Evolutionary conservation across 139 green algal genomes (phyloP).

Genomic region (Picochlorum costavermella): DNA sequence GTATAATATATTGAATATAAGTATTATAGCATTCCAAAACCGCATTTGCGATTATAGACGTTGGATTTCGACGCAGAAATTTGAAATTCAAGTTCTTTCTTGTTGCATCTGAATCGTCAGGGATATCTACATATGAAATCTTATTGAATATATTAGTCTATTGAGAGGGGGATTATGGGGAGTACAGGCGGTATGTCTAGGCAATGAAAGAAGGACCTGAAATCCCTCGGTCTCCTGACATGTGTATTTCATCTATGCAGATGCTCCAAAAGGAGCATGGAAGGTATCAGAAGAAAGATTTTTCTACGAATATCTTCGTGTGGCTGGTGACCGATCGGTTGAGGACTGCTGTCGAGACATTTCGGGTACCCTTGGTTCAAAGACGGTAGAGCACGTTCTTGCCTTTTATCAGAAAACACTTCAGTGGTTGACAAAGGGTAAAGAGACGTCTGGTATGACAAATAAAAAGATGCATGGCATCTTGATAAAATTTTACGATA

Average conservation of each 20-base stretch:
- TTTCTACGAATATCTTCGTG: conserved; percentile 3
- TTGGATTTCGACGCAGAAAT: too few relatives aligned
- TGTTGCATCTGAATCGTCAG: too few relatives aligned
- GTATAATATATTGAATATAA: too few relatives aligned
- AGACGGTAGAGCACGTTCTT: neutral
- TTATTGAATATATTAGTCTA: too few relatives aligned
- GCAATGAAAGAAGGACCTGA: too few relatives aligned
- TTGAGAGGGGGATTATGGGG: too few relatives aligned
- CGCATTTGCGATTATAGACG: too few relatives aligned
- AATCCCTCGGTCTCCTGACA: too few relatives aligned
- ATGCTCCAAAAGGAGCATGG: neutral
- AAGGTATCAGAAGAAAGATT: neutral
- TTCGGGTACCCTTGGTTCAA: neutral
- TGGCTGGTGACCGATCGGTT: neutral
- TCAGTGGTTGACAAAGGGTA: neutral
- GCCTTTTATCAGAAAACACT: neutral
- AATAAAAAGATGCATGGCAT: neutral
- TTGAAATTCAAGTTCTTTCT: too few relatives aligned
- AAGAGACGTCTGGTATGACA: neutral
- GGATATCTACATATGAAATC: too few relatives aligned
- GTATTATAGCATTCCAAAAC: too few relatives aligned
- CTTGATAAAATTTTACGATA: conserved; percentile 2
- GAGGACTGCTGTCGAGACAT: neutral
- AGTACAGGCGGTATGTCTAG: too few relatives aligned
- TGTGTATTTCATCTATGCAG: neutral